These are phyloP conservation scores for Blakeslea trispora DNA, from an alignment of 371 early-diverging fungal species.

Conservation along the genomic window DNA sequence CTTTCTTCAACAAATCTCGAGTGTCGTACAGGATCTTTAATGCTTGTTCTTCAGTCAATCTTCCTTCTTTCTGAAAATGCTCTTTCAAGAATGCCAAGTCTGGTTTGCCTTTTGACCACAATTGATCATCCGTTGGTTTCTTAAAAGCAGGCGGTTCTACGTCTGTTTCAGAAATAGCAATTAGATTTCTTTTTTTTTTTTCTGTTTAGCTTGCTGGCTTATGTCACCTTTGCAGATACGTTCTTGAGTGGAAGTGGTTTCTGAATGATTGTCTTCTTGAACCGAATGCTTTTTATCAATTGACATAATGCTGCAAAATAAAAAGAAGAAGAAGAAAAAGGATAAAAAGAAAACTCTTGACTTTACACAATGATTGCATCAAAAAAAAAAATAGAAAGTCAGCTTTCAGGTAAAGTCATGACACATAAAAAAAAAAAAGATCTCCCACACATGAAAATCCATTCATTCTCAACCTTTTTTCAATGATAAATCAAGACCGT, in stretches of 20 bases:
- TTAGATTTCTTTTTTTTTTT: background rate
- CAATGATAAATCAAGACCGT: no score
- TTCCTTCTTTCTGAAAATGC: conserved; percentile 90
- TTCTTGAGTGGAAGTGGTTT: conserved; percentile 49
- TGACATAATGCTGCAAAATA: no score
- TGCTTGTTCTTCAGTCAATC: conserved; percentile 91
- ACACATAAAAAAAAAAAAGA: no score
- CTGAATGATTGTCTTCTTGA: conserved; percentile 29
- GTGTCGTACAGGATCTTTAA: conserved; percentile 76
- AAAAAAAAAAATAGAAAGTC: no score
- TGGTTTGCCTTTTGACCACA: conserved; percentile 64
- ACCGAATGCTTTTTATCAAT: no score
- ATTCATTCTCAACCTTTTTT: no score
- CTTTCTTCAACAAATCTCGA: conserved; percentile 73
- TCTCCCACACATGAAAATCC: no score
- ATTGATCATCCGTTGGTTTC: conserved; percentile 55
- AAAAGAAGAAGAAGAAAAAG: no score
- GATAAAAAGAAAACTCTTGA: no score
- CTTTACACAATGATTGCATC: no score
- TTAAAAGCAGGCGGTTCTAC: conserved; percentile 49
- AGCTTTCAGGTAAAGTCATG: no score
- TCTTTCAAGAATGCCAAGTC: conserved; percentile 81
- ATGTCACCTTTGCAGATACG: conserved; percentile 72
- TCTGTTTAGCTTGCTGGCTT: background rate
- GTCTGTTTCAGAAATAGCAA: background rate